Base-by-base conservation (phyloP, 1,139 yeast genomes). In the Blastobotrys raffinosifermentans region DNA sequence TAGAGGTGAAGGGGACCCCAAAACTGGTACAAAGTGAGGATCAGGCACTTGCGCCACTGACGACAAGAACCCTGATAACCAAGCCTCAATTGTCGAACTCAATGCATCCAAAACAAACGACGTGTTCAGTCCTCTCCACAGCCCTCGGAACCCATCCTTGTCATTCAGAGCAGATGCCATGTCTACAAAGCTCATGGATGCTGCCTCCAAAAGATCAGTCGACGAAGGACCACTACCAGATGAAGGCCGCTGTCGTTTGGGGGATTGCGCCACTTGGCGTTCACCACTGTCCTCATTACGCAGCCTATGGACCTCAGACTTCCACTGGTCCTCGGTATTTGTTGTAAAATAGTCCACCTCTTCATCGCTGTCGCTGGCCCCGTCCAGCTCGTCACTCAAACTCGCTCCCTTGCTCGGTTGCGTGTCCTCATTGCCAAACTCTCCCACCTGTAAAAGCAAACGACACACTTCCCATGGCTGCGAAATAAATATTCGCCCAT, bases 381-480 rank as follows among this genome's bases (percentile, higher is more conserved):
- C 60, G 4, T 38, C 47, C 32, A 34, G 16, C 40, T 44, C 9
- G 41, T 35, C 31, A 16, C 26, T 10, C 23, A 11, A 7, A 40
- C 38, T 11, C 33, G 27, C 14, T 31, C 30, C 17, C 21, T 23
- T 26, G n/a, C 10, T 13, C 27, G 26, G 32, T 38, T 32, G 39
- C 35, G 32, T 32, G 21, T 36, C 41, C 33, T 41, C 20, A 29
- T 31, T 41, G 13, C 34, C 29, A 58, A 59, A 43, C 49, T 69
- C 75, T 2, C 94, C 95, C 21, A 85, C 82, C 58, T 91, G 98
- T 40, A 87, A 61, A 27, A 87, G 69, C 45, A 86, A 67, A 39
- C 94, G 70, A 4, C 85, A 77, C 22, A 85, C 82, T 53, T 91
- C 96, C 59, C 89, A 80, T 1, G 98, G 98, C 59, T 91, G 97